Evolutionary conservation across 169 alveolate genomes (phyloP), one percentile per base, ranked within the genome.

Genomic region (Eimeria necatrix): DNA sequence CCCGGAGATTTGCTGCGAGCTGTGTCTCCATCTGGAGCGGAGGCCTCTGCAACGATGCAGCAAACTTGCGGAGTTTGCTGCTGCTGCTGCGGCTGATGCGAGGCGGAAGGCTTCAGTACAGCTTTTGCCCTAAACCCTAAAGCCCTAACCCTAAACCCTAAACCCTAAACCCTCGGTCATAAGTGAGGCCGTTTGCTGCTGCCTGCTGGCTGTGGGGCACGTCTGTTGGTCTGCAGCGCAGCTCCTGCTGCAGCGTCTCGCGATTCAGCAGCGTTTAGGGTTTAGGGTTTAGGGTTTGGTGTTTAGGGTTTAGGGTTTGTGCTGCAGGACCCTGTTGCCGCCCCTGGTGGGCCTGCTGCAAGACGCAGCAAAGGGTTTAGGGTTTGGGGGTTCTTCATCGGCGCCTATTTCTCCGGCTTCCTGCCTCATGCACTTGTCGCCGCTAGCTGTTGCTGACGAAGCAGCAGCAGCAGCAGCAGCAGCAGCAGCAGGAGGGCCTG

Each of bases 61-160:
- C 22, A 12, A 87, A 87, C n/a, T 56, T 87, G 49, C 12, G 56
- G 10, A 73, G 84, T 18, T 76, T 87, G 20, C 71, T 87, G 41
- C 49, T 87, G 64, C 76, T 87, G 59, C 93, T 87, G 76, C 76
- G 78, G n/a, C 93, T 60, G 22, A 22, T 46, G 83, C 86, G 86
- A 7, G 26, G 86, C 4, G 86, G 32, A 26, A 76, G 16, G 86
- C 86, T 76, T 24, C 24, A 76, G 86, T 76, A 48, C 14, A 26
- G 51, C 81, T 48, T 71, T n/a, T n/a, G 41, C 52, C 81, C 81
- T 71, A 71, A 14, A 53, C 76, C 52, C 81, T 71, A 56, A 56
- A 56, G 20, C 64, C 8, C 64, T 9, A 56, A 56, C 64, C 64
- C 64, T 56, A 56, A 56, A 56, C 64, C 64, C 64, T 56, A 14